Conservation (phyloP, 345 rosid genomes). For the Conringia planisiliqua region DNA sequence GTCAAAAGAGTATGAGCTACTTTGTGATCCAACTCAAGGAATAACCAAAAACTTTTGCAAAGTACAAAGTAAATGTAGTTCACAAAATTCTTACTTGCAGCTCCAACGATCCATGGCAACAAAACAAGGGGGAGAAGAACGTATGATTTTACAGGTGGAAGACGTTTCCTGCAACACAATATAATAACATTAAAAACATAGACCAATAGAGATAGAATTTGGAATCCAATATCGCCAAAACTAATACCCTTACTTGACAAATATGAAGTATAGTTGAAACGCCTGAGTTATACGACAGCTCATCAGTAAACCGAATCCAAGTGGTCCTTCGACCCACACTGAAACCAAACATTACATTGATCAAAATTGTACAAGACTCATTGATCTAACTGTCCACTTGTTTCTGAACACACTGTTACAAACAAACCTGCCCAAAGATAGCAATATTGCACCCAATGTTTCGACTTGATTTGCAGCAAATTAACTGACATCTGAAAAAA, state of each 20-base stretch:
- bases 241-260: constrained; percentile 58
- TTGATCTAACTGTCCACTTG: background rate
- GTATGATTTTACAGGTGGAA: constrained; percentile 75
- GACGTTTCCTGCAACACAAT: constrained; percentile 57
- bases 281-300: constrained; percentile 86
- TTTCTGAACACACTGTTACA: background rate
- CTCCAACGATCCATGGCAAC: constrained; percentile 71
- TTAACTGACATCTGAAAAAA: constrained; percentile 52
- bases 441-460: constrained; percentile 75
- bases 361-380: background rate
- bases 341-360: constrained; percentile 32
- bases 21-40: background rate
- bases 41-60: background rate
- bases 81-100: constrained; percentile 53
- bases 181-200: background rate
- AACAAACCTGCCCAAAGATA: constrained; percentile 84
- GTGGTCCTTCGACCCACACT: constrained; percentile 94
- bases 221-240: background rate
- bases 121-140: constrained; percentile 66
- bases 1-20: constrained; percentile 10
- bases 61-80: background rate
- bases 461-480: constrained; percentile 43
- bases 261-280: constrained; percentile 77
- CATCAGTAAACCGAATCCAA: constrained; percentile 85
- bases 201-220: background rate